Conservation (phyloP, 306 rosid species). For the Alnus glutinosa region DNA sequence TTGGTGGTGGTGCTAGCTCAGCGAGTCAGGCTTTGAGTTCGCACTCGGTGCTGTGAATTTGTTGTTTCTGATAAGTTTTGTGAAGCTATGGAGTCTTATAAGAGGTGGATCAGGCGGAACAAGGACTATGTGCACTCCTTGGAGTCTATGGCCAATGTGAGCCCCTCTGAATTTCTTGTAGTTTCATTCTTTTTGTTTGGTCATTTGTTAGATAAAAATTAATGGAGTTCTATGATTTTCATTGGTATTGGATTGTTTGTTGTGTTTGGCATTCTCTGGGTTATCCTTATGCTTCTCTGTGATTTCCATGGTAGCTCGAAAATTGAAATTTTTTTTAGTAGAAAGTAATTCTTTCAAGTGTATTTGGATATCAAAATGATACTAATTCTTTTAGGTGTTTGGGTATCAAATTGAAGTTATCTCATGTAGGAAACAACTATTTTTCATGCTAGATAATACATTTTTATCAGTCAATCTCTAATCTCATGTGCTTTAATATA, state of each 20-base stretch:
- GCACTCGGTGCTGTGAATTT: constrained; percentile 10
- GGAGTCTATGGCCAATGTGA: constrained; percentile 92
- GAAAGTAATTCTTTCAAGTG: neutral
- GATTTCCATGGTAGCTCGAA: neutral
- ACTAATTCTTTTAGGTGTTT: neutral
- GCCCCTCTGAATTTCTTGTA: constrained; percentile 22
- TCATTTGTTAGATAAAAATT: constrained; percentile 10
- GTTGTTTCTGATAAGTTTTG: constrained; percentile 21
- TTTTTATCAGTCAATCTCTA: neutral
- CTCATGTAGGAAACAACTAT: neutral
- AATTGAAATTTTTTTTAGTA: neutral
- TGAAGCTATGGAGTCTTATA: constrained; percentile 78
- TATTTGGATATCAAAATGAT: neutral
- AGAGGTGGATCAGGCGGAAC: constrained; percentile 87
- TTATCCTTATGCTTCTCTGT: neutral
- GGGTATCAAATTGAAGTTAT: neutral
- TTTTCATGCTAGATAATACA: neutral
- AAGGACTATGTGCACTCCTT: constrained; percentile 78
- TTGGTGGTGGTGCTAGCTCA: neutral
- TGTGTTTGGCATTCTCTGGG: constrained; percentile 4
- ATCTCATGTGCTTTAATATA: neutral
- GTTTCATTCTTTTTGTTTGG: constrained; percentile 6
- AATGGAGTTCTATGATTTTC: neutral
- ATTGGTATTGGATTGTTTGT: constrained; percentile 5
- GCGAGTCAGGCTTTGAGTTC: constrained; percentile 27